phyloP scores from a whole-genome alignment of 306 rosid genomes.

The Rosa chinensis region DNA sequence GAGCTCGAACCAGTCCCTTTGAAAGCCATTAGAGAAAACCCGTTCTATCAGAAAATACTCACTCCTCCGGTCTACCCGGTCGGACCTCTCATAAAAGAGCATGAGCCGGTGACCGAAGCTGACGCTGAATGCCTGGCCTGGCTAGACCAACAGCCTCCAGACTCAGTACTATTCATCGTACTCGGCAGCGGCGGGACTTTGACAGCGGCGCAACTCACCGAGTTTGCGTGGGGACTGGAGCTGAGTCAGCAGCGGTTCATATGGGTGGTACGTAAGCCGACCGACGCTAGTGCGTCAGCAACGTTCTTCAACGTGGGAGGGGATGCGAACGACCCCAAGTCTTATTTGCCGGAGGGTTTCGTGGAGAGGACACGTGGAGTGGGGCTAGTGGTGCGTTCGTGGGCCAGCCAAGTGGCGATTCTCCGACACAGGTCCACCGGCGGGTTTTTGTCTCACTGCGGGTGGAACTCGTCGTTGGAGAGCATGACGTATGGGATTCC shows the following conservation, averaged over 20 bases:
- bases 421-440: constrained; percentile 37
- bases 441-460: constrained; percentile 49
- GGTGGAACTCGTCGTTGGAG: constrained; percentile 61
- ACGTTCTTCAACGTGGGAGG: constrained; percentile 32
- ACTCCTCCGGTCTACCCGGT: constrained; percentile 32
- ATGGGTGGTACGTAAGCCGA: constrained; percentile 35
- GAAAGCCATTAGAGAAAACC: constrained; percentile 34
- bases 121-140: constrained; percentile 29
- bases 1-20: constrained; percentile 38
- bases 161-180: constrained; percentile 38
- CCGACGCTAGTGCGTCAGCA: neutral
- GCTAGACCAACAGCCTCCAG: constrained; percentile 41
- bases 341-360: constrained; percentile 45
- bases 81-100: constrained; percentile 41
- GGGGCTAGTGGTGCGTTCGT: constrained; percentile 35
- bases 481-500: constrained; percentile 46
- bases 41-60: constrained; percentile 24
- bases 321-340: constrained; percentile 1
- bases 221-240: constrained; percentile 50
- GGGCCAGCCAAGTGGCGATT: constrained; percentile 42
- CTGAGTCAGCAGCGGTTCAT: constrained; percentile 41
- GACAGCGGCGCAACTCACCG: constrained; percentile 22
- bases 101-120: constrained; percentile 1
- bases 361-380: constrained; percentile 27
- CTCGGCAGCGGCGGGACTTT: constrained; percentile 46